These are phyloP conservation scores for Sphagnum fallax DNA, from an alignment of 228 moss, liverwort and hornwort genomes.

Conservation along the genomic window DNA sequence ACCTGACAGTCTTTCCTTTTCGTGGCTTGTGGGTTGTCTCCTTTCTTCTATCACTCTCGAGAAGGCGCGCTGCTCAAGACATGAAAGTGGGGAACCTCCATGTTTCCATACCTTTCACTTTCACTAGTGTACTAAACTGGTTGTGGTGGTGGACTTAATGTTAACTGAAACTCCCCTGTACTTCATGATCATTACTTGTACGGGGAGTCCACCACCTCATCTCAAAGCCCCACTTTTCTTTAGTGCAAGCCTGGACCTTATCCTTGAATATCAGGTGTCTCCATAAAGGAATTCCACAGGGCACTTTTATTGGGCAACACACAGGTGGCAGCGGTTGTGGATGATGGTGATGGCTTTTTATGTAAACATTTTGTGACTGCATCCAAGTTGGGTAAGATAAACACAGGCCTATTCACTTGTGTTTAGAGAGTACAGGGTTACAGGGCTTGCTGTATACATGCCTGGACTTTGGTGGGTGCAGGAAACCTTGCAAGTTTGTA, in stretches of 20 bases:
- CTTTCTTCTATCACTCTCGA: conserved; percentile 41
- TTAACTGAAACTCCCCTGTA: conserved; percentile 22
- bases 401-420: too few relatives aligned
- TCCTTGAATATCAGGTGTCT: conserved; percentile 59
- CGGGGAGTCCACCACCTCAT: too few relatives aligned
- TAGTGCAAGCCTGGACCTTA: conserved; percentile 58
- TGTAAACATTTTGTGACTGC: conserved; percentile 5
- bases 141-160: conserved; percentile 40
- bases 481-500: conserved; percentile 99
- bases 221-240: conserved; percentile 23
- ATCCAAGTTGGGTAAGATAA: conserved; percentile 48
- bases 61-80: conserved; percentile 60
- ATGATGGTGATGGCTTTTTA: conserved; percentile 46
- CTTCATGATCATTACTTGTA: too few relatives aligned
- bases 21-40: conserved; percentile 63
- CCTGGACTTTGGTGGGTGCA: conserved; percentile 63
- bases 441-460: too few relatives aligned
- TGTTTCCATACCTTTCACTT: conserved; percentile 6
- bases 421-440: too few relatives aligned
- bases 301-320: conserved; percentile 49
- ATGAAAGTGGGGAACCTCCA: conserved; percentile 45
- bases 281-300: conserved; percentile 62
- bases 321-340: conserved; percentile 65
- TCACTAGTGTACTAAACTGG: conserved; percentile 9
- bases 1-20: conserved; percentile 63